Conservation (phyloP, 306 rosid genomes). For the Lotus japonicus region DNA sequence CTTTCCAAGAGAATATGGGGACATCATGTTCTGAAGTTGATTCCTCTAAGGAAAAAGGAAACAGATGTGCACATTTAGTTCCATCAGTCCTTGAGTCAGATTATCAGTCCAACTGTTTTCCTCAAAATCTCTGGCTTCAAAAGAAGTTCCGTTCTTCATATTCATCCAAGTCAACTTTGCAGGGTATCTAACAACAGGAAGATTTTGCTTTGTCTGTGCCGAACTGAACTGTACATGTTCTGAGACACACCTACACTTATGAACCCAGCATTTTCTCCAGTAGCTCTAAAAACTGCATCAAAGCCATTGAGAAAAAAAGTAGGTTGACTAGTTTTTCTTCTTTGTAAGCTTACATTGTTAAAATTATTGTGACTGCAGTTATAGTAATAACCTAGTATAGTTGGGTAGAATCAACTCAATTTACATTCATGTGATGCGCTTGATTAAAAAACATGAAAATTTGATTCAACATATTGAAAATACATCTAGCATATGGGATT, state of each 20-base stretch:
- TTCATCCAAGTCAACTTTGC: slow-evolving; percentile 29
- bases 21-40: slow-evolving; percentile 28
- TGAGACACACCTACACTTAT: slow-evolving; percentile 26
- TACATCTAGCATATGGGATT: not conserved
- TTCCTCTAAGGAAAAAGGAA: slow-evolving; percentile 31
- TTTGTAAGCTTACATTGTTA: not conserved
- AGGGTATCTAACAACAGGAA: slow-evolving; percentile 26
- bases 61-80: slow-evolving; percentile 29
- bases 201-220: slow-evolving; percentile 27
- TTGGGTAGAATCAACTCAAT: not conserved
- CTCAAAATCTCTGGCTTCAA: slow-evolving; percentile 41
- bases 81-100: slow-evolving; percentile 32
- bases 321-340: slow-evolving; percentile 16
- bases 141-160: slow-evolving; percentile 38
- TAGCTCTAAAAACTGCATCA: slow-evolving; percentile 24
- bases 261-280: slow-evolving; percentile 28
- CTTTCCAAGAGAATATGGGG: slow-evolving; percentile 31
- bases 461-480: slow-evolving; percentile 14
- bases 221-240: slow-evolving; percentile 33
- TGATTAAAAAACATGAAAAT: not conserved
- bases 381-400: not conserved
- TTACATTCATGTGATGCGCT: not conserved
- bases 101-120: slow-evolving; percentile 49
- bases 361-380: not conserved
- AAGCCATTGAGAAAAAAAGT: slow-evolving; percentile 28